Base-by-base conservation (phyloP, 2,329 filamentous ascomycete species). In the Zopfia rhizophila region DNA sequence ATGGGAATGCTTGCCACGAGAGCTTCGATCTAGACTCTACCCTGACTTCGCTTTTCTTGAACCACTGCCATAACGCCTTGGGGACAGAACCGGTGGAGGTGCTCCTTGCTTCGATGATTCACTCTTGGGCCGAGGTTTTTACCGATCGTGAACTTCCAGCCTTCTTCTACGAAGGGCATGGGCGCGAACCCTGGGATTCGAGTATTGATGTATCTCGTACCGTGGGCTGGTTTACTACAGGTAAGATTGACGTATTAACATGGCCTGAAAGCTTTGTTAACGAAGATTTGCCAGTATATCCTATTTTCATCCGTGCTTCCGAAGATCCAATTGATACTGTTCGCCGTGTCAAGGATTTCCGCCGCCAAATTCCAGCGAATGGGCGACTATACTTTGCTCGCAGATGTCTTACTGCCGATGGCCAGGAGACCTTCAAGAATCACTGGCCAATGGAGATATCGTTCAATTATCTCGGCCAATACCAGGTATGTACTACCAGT, bases 141-240 rank as follows among this genome's bases (percentile, higher is more conserved):
- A 70, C 72, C 2, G 80, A 85, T 42, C 73, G 82, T n/a, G 45
- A 56, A 1, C 58, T 74, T 0, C 83, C 82, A 0, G 75, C 77
- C 1, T 63, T 85, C 1, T 86, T 68, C 53, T 66, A 62, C 21
- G 69, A 73, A 51, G 68, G 68, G 0, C 69, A 72, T 47, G 70
- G 70, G 1, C 55, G 69, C 13, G 70, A 72, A 36, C 65, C 64
- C 0, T 73, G 74, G 49, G 75, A 74, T 29, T 60, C 67, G 0
- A 72, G 77, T 1, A 72, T 80, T 12, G 79, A 85, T 58, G 75
- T 84, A 1, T 76, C 77, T 3, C 75, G 82, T 40, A 85, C 82
- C 0, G 81, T 85, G 0, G 83, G 82, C 3, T 85, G 82, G 82
- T 84, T 85, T 51, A 83, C 82, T 2, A 78, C 81, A 0, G 22